Evolutionary conservation across 768 basidiomycete genomes (phyloP).

Genomic region (Mycena alexandri): DNA sequence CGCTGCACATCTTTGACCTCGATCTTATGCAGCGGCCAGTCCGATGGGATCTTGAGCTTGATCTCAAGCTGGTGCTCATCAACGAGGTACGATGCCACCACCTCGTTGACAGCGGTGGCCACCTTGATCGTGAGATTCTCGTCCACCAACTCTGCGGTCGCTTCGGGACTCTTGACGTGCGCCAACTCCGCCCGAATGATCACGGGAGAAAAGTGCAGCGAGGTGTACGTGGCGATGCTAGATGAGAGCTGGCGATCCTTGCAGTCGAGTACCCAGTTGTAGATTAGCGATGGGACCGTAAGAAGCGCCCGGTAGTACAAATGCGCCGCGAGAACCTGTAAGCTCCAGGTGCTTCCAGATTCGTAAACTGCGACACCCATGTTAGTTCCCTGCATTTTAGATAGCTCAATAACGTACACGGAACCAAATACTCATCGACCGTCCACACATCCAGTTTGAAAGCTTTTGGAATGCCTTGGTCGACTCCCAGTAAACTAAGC

Average conservation of each 20-base stretch:
- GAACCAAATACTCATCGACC: conserved; percentile 85
- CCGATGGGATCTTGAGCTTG: conserved; percentile 83
- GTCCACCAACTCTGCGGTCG: conserved; percentile 70
- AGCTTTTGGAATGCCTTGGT: conserved; percentile 70
- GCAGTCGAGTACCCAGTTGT: conserved; percentile 87
- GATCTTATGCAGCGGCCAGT: conserved; percentile 91
- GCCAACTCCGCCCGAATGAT: conserved; percentile 88
- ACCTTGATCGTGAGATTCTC: conserved; percentile 89
- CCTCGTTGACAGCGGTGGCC: conserved; percentile 78
- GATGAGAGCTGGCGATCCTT: conserved; percentile 91
- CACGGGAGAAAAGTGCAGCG: conserved; percentile 88
- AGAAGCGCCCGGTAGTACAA: conserved; percentile 90
- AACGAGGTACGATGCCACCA: conserved; percentile 85
- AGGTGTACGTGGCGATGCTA: conserved; percentile 82
- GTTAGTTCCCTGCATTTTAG: conserved; percentile 9
- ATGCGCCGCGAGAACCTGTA: conserved; percentile 84
- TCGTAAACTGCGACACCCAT: conserved; percentile 66
- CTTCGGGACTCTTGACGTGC: conserved; percentile 70
- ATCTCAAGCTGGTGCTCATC: conserved; percentile 97
- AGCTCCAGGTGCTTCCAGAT: conserved; percentile 60
- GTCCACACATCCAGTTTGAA: conserved; percentile 90
- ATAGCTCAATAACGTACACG: conserved; percentile 60
- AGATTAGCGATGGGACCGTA: conserved; percentile 86
- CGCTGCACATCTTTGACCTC: conserved; percentile 88
- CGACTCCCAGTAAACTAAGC: conserved; percentile 75